A percentile compares a stretch with the other conserved stretches of the same genome.
These are phyloP conservation scores for Colletotrichum sp. DNA, from an alignment of 2,329 filamentous ascomycete genomes.

Conservation along the genomic window DNA sequence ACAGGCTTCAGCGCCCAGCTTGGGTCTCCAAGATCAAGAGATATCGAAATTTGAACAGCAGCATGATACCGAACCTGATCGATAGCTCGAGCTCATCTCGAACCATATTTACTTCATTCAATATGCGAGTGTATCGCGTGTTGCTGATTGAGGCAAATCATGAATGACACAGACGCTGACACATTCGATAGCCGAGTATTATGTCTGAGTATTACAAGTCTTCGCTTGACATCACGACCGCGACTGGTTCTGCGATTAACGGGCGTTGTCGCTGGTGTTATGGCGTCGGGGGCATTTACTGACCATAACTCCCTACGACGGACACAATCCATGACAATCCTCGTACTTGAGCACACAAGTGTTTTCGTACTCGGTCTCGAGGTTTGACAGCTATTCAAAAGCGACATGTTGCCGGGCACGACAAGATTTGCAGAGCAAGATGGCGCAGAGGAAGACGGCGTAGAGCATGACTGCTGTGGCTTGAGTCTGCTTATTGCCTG, in stretches of 20 bases:
- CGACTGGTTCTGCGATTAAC: neutral
- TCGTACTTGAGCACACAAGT: neutral
- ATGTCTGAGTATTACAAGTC: neutral
- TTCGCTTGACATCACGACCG: neutral
- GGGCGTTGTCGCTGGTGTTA: neutral
- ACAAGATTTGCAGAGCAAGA: neutral
- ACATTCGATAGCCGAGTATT: neutral
- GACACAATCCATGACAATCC: neutral
- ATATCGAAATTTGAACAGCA: neutral
- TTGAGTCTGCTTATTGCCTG: neutral
- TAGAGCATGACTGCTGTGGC: neutral
- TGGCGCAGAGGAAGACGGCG: too few relatives aligned
- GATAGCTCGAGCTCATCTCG: neutral
- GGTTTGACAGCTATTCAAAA: rapidly evolving
- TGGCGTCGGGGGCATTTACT: neutral
- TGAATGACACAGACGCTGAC: neutral
- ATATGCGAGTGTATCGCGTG: neutral
- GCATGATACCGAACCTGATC: neutral
- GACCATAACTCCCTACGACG: neutral
- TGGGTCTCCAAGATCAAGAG: neutral
- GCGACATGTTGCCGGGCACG: neutral
- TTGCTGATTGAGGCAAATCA: neutral
- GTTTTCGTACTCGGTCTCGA: neutral
- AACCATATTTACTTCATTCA: neutral
- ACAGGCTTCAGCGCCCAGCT: neutral